A percentile compares a stretch with the other conserved stretches of the same genome.
These are phyloP conservation scores for Mollisia scopiformis DNA, from an alignment of 2,329 filamentous ascomycete genomes.

Conservation along the genomic window DNA sequence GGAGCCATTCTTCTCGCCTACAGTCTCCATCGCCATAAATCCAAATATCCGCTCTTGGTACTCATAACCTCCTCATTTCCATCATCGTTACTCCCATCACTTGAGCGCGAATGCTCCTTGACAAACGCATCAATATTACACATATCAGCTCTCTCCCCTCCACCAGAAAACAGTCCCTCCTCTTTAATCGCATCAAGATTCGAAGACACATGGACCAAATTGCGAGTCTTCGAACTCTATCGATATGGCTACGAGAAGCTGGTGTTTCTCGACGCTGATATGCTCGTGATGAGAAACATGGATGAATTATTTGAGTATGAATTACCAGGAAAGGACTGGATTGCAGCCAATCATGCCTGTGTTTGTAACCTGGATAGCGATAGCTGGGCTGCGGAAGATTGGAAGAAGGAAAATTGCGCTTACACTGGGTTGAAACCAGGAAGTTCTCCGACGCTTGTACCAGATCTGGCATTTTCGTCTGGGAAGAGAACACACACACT, in stretches of 20 bases:
- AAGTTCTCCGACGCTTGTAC: slow-evolving; percentile 32
- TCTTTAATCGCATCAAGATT: slow-evolving; percentile 77
- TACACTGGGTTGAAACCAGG: slow-evolving; percentile 50
- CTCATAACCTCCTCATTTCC: slow-evolving; percentile 80
- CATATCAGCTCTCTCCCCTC: slow-evolving; percentile 70
- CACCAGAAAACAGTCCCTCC: slow-evolving; percentile 49
- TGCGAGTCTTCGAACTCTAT: slow-evolving; percentile 71
- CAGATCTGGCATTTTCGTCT: slow-evolving; percentile 33
- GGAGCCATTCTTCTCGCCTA: slow-evolving; percentile 79
- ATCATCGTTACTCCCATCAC: slow-evolving; percentile 42
- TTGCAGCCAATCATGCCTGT: slow-evolving; percentile 81
- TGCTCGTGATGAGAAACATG: slow-evolving; percentile 81
- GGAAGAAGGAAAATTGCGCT: slow-evolving; percentile 59
- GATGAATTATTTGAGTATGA: slow-evolving; percentile 82
- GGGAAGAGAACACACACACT: slow-evolving; percentile 44
- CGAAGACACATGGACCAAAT: slow-evolving; percentile 86
- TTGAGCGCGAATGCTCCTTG: slow-evolving; percentile 67
- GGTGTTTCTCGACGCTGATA: slow-evolving; percentile 83
- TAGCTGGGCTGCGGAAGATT: slow-evolving; percentile 74
- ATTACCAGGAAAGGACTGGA: slow-evolving; percentile 68
- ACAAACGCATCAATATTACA: slow-evolving; percentile 66
- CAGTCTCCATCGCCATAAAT: slow-evolving; percentile 65
- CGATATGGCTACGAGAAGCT: slow-evolving; percentile 70
- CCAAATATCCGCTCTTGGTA: slow-evolving; percentile 76
- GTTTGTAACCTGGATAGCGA: slow-evolving; percentile 80